Base-by-base conservation (phyloP, 2,329 filamentous ascomycete genomes). In the Catunica adiposa region DNA sequence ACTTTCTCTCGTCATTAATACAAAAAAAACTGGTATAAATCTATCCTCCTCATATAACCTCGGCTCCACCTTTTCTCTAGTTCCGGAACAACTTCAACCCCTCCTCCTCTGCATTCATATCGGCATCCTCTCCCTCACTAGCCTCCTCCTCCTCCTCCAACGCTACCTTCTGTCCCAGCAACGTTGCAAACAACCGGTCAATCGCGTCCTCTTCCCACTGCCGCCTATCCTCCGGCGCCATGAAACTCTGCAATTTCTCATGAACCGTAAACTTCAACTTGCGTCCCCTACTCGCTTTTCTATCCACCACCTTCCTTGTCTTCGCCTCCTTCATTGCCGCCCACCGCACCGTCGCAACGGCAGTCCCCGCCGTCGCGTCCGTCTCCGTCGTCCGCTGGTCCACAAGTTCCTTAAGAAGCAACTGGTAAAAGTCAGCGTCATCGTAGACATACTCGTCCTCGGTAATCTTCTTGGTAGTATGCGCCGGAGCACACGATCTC, bases 221-320 rank as follows among this genome's bases (percentile, higher is more conserved):
- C 2, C 84, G 76, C 54, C 86, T 75, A 66, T 94, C 86, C 66
- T 96, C 88, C 0, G 89, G 83, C 9, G 89, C 89, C 89, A 96
- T 96, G 65, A 97, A 97, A 68, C 96, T 96, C 71, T 95, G 87
- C 64, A 98, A 69, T 73, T 97, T 97, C 72, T 97, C 90, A 65
- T 97, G 89, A 48, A 96, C 88, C 15, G 86, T 92, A 69, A 90
- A 98, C 40, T 88, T 78, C 76, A 98, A 79, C 72, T 96, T 96
- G 52, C 92, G 76, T 4, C 92, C 92, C 70, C 97, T 97, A 66
- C 87, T 94, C 0, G 92, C 92, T 66, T 89, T 92, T 20, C 89
- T 89, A 67, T 98, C 92, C 3, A 97, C 86, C 29, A 83, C 78
- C 65, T 86, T 85, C 69, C 85, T 84, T 58, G 84, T 77, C 73